Conservation (phyloP, 768 basidiomycete species). For the Leccinellum rugosiceps region DNA sequence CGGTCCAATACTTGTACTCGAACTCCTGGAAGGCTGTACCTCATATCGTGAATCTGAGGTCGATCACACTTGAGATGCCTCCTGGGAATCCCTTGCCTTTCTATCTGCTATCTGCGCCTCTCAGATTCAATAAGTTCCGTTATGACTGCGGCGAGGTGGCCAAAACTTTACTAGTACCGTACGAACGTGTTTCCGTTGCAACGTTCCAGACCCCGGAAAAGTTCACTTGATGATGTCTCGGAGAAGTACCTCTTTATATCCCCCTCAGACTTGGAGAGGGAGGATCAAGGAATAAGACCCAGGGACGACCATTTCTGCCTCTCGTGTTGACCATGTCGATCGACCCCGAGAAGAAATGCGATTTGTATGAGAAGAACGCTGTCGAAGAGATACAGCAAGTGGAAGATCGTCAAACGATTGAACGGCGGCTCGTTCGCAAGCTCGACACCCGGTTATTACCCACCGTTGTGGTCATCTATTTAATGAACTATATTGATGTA, state of each 20-base stretch:
- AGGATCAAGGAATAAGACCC: not conserved
- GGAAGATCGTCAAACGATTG: slow-evolving; percentile 11
- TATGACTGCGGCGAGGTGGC: not conserved
- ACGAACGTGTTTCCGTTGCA: not conserved
- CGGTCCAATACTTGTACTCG: not conserved
- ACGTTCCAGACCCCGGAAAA: not conserved
- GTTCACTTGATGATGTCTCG: not conserved
- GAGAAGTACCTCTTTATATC: not conserved
- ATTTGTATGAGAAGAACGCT: slow-evolving; percentile 3
- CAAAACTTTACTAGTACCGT: not conserved
- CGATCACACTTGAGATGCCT: not conserved
- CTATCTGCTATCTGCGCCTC: not conserved
- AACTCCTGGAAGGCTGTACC: not conserved
- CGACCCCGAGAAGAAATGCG: slow-evolving; percentile 12
- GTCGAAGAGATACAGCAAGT: not conserved
- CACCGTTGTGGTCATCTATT: slow-evolving; percentile 54
- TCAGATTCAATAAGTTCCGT: not conserved
- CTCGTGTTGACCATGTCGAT: slow-evolving; percentile 11
- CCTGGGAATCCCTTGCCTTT: not conserved
- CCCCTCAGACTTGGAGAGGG: not conserved
- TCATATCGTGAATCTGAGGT: not conserved
- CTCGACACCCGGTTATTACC: slow-evolving; percentile 57
- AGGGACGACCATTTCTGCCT: not conserved
- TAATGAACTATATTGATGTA: slow-evolving; percentile 72
- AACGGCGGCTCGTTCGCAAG: slow-evolving; percentile 45